Conservation (phyloP, 495 filamentous ascomycete genomes). For the Niebla homalea region DNA sequence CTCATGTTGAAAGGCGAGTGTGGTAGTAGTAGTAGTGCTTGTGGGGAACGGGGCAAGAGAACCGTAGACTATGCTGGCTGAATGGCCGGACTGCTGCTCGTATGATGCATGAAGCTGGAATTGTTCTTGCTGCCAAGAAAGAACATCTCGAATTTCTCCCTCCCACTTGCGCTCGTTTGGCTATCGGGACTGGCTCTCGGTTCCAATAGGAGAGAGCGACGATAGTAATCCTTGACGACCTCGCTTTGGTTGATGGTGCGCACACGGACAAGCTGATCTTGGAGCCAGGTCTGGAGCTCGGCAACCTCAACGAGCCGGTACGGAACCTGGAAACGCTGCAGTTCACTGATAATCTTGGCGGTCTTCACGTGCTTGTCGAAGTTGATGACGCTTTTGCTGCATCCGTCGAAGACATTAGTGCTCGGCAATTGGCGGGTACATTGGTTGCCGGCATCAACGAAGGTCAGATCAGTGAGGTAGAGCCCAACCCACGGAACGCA, state of each 20-base stretch:
- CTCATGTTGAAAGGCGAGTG: too few species aligned
- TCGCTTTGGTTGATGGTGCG: slow-evolving; percentile 66
- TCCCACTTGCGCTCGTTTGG: slow-evolving; percentile 17
- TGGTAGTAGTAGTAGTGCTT: background rate
- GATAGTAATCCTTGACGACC: slow-evolving; percentile 67
- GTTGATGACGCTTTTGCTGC: slow-evolving; percentile 71
- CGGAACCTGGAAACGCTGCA: slow-evolving; percentile 94
- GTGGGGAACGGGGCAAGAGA: too few species aligned
- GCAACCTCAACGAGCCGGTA: slow-evolving; percentile 74
- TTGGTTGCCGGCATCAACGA: slow-evolving; percentile 87
- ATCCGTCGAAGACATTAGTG: slow-evolving; percentile 27
- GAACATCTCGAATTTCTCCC: slow-evolving; percentile 45
- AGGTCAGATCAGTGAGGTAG: slow-evolving; percentile 71
- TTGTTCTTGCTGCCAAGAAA: slow-evolving; percentile 22
- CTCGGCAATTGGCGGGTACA: slow-evolving; percentile 37
- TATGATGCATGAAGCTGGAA: background rate
- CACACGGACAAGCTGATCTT: slow-evolving; percentile 68
- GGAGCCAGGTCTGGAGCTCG: slow-evolving; percentile 90
- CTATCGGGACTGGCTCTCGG: slow-evolving; percentile 28
- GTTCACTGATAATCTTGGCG: slow-evolving; percentile 85
- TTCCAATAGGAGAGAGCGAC: slow-evolving; percentile 78
- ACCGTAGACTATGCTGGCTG: background rate
- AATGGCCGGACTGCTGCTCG: background rate
- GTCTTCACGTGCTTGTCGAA: slow-evolving; percentile 96
- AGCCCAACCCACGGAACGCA: slow-evolving; percentile 96